Evolutionary conservation across 164 flowering plant genomes (phyloP).

Genomic region (Paratinospora sagittata): DNA sequence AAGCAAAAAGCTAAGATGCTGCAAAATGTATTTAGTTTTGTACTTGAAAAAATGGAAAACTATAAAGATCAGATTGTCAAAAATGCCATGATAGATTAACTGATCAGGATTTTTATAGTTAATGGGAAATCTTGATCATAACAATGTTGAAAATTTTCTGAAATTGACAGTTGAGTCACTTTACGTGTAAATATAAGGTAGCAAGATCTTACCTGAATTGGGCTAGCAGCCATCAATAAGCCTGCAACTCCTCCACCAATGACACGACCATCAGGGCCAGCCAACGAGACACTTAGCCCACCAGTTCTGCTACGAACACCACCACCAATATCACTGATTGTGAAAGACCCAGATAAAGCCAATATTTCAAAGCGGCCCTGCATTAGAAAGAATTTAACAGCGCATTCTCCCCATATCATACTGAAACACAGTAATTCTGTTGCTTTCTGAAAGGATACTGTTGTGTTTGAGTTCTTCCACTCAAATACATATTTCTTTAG

Average conservation of each 20-base stretch:
- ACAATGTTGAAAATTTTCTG: too few species aligned
- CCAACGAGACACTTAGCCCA: conserved; percentile 74
- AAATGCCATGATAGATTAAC: not conserved
- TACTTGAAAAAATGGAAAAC: not conserved
- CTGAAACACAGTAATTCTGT: not conserved
- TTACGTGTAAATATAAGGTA: not conserved
- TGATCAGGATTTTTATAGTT: not conserved
- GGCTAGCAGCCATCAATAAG: conserved; percentile 62
- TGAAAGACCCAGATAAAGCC: conserved; percentile 69
- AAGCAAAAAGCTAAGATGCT: not conserved
- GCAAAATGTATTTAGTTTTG: not conserved
- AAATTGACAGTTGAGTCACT: not conserved
- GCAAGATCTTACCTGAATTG: conserved; percentile 55
- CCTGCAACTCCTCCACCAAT: conserved; percentile 87
- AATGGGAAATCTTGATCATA: not conserved
- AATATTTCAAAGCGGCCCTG: conserved; percentile 92
- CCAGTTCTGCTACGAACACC: conserved; percentile 54
- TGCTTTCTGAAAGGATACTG: too few species aligned
- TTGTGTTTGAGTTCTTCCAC: too few species aligned
- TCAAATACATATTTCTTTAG: too few species aligned
- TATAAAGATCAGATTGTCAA: too few species aligned
- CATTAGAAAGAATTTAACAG: conserved; percentile 12
- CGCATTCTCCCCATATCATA: not conserved
- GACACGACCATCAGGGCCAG: conserved; percentile 91
- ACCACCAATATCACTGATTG: conserved; percentile 41